These are phyloP conservation scores for Penicillium waksmanii DNA, from an alignment of 495 filamentous ascomycete genomes.

Conservation along the genomic window DNA sequence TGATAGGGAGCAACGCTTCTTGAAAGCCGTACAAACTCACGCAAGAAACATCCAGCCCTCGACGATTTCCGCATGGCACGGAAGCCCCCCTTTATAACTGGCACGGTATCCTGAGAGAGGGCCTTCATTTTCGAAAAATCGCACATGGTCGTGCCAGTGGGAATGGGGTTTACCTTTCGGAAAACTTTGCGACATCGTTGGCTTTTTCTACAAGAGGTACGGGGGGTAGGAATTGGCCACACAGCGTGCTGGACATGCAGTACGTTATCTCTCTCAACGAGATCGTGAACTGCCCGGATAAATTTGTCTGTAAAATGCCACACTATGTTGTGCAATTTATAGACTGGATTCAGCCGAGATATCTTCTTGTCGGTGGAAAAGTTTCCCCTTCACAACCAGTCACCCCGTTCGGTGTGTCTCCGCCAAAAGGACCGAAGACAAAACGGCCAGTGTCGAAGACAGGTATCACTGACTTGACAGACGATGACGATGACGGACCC, in stretches of 20 bases:
- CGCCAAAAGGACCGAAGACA: too few species aligned
- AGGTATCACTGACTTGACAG: background rate
- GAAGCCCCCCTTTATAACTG: slow-evolving; percentile 76
- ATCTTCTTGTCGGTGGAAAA: slow-evolving; percentile 69
- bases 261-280: slow-evolving; percentile 81
- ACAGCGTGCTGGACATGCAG: slow-evolving; percentile 61
- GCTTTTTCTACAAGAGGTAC: slow-evolving; percentile 49
- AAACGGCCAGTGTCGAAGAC: background rate
- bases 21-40: slow-evolving; percentile 59
- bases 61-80: slow-evolving; percentile 85
- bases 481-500: background rate
- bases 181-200: slow-evolving; percentile 57
- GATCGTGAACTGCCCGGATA: slow-evolving; percentile 72
- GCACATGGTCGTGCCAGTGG: slow-evolving; percentile 72
- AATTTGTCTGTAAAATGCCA: slow-evolving; percentile 59
- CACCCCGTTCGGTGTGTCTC: background rate
- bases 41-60: slow-evolving; percentile 52
- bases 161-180: slow-evolving; percentile 80
- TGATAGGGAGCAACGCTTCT: slow-evolving; percentile 86
- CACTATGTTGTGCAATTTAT: slow-evolving; percentile 75
- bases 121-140: slow-evolving; percentile 69
- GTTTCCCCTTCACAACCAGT: background rate
- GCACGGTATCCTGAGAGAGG: slow-evolving; percentile 87
- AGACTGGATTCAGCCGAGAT: slow-evolving; percentile 92
- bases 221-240: slow-evolving; percentile 56